Conservation (phyloP, 169 alveolate species). For the Eimeria zaria region DNA sequence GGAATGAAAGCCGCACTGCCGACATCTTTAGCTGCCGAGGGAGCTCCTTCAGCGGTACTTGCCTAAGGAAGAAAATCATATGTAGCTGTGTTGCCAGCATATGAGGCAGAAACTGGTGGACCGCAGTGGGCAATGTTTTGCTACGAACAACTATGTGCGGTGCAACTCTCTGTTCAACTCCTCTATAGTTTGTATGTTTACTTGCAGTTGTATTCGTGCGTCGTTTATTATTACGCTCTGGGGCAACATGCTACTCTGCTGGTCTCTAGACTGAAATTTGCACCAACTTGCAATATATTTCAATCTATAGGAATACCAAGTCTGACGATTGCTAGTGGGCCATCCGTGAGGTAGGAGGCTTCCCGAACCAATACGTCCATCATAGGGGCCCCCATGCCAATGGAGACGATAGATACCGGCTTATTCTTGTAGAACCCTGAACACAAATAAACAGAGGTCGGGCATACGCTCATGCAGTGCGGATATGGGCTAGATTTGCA, state of each 20-base stretch:
- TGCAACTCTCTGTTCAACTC: neutral
- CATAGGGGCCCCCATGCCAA: constrained; percentile 88
- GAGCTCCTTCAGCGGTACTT: neutral
- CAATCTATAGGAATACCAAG: constrained; percentile 62
- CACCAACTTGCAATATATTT: neutral
- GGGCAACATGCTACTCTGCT: neutral
- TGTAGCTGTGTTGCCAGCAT: neutral
- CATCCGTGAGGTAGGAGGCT: constrained; percentile 75
- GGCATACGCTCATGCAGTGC: neutral
- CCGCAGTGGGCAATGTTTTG: neutral
- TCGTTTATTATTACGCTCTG: neutral
- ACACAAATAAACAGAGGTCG: neutral
- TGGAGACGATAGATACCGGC: constrained; percentile 84
- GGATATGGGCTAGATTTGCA: neutral
- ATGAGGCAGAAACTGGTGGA: neutral
- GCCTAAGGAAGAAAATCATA: neutral
- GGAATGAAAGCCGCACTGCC: neutral
- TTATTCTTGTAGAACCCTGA: constrained; percentile 83
- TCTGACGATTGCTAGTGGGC: constrained; percentile 87
- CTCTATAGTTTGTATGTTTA: neutral
- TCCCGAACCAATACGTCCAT: constrained; percentile 87
- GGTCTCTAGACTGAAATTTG: neutral
- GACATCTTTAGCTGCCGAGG: neutral
- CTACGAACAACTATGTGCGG: neutral
- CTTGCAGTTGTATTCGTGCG: neutral